A percentile compares a stretch with the other conserved stretches of the same genome.
Evolutionary conservation across 768 basidiomycete genomes (phyloP).

Genomic region (Rhodotorula sphaerocarpa): DNA sequence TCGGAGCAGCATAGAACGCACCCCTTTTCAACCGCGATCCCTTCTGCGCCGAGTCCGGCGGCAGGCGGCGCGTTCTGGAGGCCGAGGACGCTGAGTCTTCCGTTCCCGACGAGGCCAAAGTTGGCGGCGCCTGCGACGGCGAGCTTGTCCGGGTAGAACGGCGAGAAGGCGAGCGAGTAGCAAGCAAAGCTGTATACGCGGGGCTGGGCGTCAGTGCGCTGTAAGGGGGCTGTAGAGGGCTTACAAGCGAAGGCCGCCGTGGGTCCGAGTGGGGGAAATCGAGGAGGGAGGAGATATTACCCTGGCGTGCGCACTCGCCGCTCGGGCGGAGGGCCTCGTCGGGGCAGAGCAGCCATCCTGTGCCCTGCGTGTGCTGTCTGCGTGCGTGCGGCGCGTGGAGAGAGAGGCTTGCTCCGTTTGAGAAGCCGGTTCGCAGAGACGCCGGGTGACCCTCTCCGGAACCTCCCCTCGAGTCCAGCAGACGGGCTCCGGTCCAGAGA

Average conservation of each 20-base stretch:
- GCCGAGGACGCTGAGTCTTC: conserved; percentile 55
- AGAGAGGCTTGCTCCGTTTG: no score
- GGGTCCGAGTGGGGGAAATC: no score
- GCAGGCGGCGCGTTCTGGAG: conserved; percentile 16
- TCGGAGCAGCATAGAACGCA: conserved; percentile 12
- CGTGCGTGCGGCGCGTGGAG: no score
- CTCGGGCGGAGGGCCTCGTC: neutral
- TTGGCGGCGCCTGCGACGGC: conserved; percentile 47
- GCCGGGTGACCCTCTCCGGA: neutral
- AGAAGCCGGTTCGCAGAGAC: no score
- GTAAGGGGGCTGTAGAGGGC: neutral
- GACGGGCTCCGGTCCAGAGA: no score
- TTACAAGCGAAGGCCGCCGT: neutral
- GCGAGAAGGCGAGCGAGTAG: conserved; percentile 43
- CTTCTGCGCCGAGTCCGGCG: neutral
- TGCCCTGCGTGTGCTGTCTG: no score
- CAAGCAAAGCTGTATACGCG: conserved; percentile 37
- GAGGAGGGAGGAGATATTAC: neutral
- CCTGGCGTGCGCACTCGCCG: conserved; percentile 20
- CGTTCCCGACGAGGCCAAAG: conserved; percentile 92
- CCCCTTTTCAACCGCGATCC: conserved; percentile 38
- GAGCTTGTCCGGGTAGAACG: conserved; percentile 43
- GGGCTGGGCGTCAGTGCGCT: neutral
- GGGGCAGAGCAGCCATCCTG: no score
- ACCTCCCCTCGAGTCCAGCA: no score